Percentiles rank a stretch among this genome's conserved stretches.
Conservation (phyloP, 148 eudicot genomes). For the Vaccinium macrocarpon region DNA sequence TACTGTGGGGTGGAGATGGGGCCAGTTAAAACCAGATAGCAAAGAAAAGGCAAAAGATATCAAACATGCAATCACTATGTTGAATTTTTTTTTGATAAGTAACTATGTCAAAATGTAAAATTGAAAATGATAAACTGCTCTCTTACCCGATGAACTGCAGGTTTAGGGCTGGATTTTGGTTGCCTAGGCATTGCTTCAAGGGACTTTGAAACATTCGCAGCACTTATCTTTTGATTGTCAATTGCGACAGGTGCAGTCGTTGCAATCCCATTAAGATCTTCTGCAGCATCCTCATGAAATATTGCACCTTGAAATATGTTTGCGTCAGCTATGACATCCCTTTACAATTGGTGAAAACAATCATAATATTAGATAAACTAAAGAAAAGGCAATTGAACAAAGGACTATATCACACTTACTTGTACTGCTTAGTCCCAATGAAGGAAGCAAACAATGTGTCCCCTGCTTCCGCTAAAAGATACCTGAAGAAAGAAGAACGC, state of each 20-base stretch:
- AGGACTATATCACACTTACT: conserved; percentile 48
- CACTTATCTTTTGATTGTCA: conserved; percentile 36
- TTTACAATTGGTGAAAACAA: conserved; percentile 25
- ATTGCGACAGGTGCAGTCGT: conserved; percentile 37
- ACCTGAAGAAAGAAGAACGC: conserved; percentile 42
- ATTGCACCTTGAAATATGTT: conserved; percentile 98
- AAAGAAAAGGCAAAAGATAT: conserved; percentile 11
- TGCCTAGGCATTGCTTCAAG: conserved; percentile 60
- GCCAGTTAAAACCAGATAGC: neutral
- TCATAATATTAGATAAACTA: conserved; percentile 15
- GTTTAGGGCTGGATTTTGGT: conserved; percentile 51
- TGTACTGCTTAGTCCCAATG: conserved; percentile 89
- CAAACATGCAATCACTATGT: neutral
- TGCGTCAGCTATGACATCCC: conserved; percentile 97
- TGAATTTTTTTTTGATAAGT: no score
- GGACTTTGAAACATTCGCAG: conserved; percentile 42
- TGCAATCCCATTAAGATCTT: conserved; percentile 47
- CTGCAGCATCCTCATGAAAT: conserved; percentile 71
- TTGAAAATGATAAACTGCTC: conserved; percentile 12
- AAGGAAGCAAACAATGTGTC: conserved; percentile 97
- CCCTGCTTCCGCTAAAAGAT: conserved; percentile 91
- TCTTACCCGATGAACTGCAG: conserved; percentile 94
- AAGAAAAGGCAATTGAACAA: conserved; percentile 1
- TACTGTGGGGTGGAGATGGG: neutral
- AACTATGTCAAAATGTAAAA: conserved; percentile 13